phyloP scores from a whole-genome alignment of 169 alveolate species.

The Plasmodium yoelii region DNA sequence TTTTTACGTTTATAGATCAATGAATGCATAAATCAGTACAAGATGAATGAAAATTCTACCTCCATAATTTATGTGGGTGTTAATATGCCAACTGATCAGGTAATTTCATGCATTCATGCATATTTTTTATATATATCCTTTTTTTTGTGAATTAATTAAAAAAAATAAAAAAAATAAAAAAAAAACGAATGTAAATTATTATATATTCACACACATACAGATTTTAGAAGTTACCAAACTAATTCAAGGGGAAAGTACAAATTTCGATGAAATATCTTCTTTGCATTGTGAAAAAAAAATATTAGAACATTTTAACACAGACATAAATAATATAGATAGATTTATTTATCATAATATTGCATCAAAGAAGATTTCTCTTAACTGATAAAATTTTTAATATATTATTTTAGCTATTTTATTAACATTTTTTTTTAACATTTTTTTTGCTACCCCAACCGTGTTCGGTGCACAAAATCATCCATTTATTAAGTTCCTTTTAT shows the following conservation, averaged over 20 bases:
- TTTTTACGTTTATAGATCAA: slow-evolving; percentile 20
- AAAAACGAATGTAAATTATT: not conserved
- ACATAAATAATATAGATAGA: slow-evolving; percentile 24
- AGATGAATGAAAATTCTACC: slow-evolving; percentile 22
- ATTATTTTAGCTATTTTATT: not conserved
- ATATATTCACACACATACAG: not conserved
- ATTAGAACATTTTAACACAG: slow-evolving; percentile 24
- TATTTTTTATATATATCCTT: not conserved
- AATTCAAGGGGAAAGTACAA: slow-evolving; percentile 17
- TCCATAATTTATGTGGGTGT: slow-evolving; percentile 68
- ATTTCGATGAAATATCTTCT: slow-evolving; percentile 25
- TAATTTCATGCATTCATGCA: not conserved
- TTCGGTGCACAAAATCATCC: too few species aligned
- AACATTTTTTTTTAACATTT: not conserved
- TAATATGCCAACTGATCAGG: slow-evolving; percentile 35
- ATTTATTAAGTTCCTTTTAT: too few species aligned
- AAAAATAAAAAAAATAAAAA: too few species aligned
- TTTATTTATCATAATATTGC: slow-evolving; percentile 52
- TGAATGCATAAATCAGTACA: slow-evolving; percentile 55
- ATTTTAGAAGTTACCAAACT: not conserved
- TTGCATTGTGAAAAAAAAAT: slow-evolving; percentile 34
- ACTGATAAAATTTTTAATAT: not conserved
- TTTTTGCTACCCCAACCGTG: too few species aligned
- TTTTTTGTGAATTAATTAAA: not conserved
- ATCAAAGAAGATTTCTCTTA: slow-evolving; percentile 41